Percentiles rank a stretch among this genome's conserved stretches.
Evolutionary conservation across 306 rosid genomes (phyloP).

Genomic region (Mimosa pudica): DNA sequence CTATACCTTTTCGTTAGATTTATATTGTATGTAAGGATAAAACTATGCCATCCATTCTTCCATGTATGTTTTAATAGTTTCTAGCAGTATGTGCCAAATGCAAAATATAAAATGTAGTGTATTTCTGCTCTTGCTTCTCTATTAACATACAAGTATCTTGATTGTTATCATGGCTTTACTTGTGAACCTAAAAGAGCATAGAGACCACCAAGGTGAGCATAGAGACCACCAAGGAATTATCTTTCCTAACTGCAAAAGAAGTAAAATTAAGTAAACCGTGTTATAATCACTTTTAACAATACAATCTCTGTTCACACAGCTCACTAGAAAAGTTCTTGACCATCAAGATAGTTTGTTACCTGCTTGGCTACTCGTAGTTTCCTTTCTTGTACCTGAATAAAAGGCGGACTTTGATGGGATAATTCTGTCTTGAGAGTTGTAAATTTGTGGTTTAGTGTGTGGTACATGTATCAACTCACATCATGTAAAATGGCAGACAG

Average conservation of each 20-base stretch:
- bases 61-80: background rate
- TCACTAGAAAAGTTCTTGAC: constrained; percentile 18
- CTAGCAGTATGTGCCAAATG: background rate
- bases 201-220: background rate
- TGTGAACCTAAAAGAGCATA: constrained; percentile 8
- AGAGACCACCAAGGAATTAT: background rate
- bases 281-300: constrained; percentile 1
- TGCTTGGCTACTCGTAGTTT: background rate
- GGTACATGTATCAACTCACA: background rate
- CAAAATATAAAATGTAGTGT: background rate
- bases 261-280: constrained; percentile 18
- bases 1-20: background rate
- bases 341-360: constrained; percentile 18
- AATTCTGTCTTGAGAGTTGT: constrained; percentile 6
- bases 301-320: constrained; percentile 5
- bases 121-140: constrained; percentile 6
- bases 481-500: constrained; percentile 52
- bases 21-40: no score
- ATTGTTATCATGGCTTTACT: background rate
- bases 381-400: constrained; percentile 16
- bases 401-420: constrained; percentile 9
- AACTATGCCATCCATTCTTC: constrained; percentile 1
- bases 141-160: background rate
- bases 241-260: constrained; percentile 9
- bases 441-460: constrained; percentile 17